These are phyloP conservation scores for Cicer arietinum DNA, from an alignment of 306 rosid species.

Conservation along the genomic window DNA sequence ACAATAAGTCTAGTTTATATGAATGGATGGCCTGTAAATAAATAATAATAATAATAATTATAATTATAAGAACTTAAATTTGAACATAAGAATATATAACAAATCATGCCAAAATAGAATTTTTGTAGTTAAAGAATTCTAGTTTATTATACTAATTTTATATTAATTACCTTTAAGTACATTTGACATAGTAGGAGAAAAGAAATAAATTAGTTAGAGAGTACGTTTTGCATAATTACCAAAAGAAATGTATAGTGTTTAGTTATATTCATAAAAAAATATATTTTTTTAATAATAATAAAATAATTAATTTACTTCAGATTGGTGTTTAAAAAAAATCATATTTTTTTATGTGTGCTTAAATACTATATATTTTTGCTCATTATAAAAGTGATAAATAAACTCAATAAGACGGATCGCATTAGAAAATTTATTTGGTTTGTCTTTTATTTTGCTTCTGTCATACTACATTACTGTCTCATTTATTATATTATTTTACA, in stretches of 20 bases:
- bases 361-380: too few relatives aligned
- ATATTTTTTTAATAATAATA: too few relatives aligned
- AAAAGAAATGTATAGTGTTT: too few relatives aligned
- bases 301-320: too few relatives aligned
- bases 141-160: conserved; percentile 38
- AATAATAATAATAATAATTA: not conserved
- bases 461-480: not conserved
- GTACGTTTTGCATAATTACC: not conserved
- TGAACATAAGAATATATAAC: conserved; percentile 46
- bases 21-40: conserved; percentile 49
- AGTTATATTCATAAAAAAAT: too few relatives aligned
- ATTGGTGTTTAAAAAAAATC: not conserved
- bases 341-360: too few relatives aligned
- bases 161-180: conserved; percentile 53
- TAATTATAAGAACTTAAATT: conserved; percentile 32
- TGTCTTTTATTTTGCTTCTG: not conserved
- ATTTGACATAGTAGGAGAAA: conserved; percentile 49
- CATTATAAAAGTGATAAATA: too few relatives aligned
- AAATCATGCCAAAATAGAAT: conserved; percentile 43
- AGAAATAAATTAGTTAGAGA: not conserved
- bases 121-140: not conserved
- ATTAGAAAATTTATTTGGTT: not conserved
- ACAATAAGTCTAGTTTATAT: conserved; percentile 47
- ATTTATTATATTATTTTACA: too few relatives aligned
- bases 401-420: not conserved